Base-by-base conservation (phyloP, 2,329 filamentous ascomycete species). In the Penicillium paneum region DNA sequence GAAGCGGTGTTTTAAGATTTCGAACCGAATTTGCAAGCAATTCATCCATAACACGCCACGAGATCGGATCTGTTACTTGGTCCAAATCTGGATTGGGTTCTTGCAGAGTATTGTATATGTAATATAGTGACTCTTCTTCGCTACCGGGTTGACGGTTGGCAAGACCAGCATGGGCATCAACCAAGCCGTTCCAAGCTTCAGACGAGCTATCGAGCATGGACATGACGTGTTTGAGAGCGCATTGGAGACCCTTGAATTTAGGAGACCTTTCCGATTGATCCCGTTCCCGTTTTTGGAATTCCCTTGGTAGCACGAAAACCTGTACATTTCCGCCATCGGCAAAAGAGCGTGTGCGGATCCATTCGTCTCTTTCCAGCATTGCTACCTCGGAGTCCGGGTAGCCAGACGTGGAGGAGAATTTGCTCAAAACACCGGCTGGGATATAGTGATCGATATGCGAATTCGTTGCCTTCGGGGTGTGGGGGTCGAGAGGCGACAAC, bases 1-100 rank as follows among this genome's bases (percentile, higher is more conserved):
- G 89, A 0, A 97, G 76, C 0, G 74, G 74, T 0, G 90, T 89
- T 54, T 75, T 73, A 26, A 79, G 66, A 31, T 76, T 72, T 46
- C 64, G 42, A 6, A 76, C 63, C 34, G 58, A 57, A 21, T 62
- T 59, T 15, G 60, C 49, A 1, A 78, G 62, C 26, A 76, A 43
- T 28, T 72, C 66, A 12, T 65, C 58, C 69, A 78, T 76, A 1
- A 74, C 71, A 7, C 64, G 53, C 42, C 62, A 64, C 1, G 71
- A 67, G 60, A 73, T 70, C 1, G 48, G 53, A 34, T 74, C 67
- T 19, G 61, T 63, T 36, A 75, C 67, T 8, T 45, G 40, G 12
- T 67, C 61, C n/a, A 69, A 46, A 6, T 64, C 57, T 0, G 74
- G 70, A 15, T 65, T 57, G 5, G 77, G 77, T 24, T 76, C 70